Percentiles rank a stretch among this genome's conserved stretches.
Conservation (phyloP, 345 rosid genomes). For the Pistacia atlantica region DNA sequence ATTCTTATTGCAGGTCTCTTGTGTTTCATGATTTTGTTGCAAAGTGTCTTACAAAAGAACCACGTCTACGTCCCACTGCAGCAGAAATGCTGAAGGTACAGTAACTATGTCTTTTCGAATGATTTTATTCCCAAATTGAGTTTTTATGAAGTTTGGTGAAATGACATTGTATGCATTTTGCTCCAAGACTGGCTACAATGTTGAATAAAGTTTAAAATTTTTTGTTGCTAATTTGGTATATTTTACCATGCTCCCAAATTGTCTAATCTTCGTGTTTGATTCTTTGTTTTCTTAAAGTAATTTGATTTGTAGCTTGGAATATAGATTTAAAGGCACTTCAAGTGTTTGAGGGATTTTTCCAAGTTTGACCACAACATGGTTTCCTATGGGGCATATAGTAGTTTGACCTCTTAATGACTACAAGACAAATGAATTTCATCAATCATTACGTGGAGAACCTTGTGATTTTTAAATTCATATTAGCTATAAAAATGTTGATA, state of each 20-base stretch:
- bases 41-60: slow-evolving; percentile 93
- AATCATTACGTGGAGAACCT: background rate
- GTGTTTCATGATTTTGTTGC: slow-evolving; percentile 99
- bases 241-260: background rate
- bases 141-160: slow-evolving; percentile 12
- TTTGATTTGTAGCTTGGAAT: background rate
- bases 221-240: background rate
- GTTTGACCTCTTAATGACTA: background rate
- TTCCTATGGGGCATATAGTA: background rate
- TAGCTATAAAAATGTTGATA: background rate
- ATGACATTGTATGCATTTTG: background rate
- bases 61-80: slow-evolving; percentile 94
- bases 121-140: background rate
- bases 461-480: background rate
- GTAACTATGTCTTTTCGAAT: background rate
- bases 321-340: slow-evolving; percentile 1
- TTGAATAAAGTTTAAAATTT: background rate
- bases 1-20: slow-evolving; percentile 71
- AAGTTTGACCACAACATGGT: background rate
- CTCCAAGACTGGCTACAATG: background rate
- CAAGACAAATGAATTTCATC: background rate
- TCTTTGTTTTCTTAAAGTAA: background rate
- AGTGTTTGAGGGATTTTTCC: background rate
- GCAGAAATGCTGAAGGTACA: slow-evolving; percentile 93
- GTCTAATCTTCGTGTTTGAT: background rate